These are phyloP conservation scores for Aureobasidium sp. DNA, from an alignment of 2,329 filamentous ascomycete species.

Conservation along the genomic window DNA sequence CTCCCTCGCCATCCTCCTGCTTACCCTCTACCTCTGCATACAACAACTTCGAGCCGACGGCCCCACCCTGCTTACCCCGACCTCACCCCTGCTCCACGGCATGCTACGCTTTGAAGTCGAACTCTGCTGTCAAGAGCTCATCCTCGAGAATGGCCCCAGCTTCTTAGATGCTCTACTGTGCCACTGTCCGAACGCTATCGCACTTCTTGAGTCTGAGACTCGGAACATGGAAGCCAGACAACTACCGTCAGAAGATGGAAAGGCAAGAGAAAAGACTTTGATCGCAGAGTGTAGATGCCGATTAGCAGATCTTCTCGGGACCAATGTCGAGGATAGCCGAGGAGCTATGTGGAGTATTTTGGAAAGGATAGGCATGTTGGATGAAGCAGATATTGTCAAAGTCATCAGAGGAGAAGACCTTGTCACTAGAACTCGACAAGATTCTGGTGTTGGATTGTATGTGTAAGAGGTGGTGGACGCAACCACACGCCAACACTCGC, in stretches of 20 bases:
- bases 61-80: conserved; percentile 23
- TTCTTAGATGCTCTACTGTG: conserved; percentile 25
- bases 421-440: background rate
- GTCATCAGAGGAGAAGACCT: conserved; percentile 8
- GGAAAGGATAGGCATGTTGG: background rate
- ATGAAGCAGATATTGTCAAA: background rate
- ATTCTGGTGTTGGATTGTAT: conserved; percentile 1
- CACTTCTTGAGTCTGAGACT: background rate
- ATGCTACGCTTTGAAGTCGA: conserved; percentile 27
- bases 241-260: background rate
- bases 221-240: conserved; percentile 6
- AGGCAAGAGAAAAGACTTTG: background rate
- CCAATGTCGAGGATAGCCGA: background rate
- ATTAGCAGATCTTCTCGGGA: background rate
- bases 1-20: conserved; percentile 28
- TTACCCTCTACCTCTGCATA: conserved; percentile 27
- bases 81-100: conserved; percentile 5
- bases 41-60: conserved; percentile 28
- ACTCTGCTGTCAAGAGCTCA: conserved; percentile 28
- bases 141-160: conserved; percentile 25
- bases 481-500: background rate
- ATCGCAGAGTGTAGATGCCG: background rate
- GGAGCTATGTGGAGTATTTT: conserved; percentile 1
- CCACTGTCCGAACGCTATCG: background rate
- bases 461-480: too few relatives aligned